phyloP scores from a whole-genome alignment of 2,329 filamentous ascomycete genomes.

The Ambrosiella xylebori region DNA sequence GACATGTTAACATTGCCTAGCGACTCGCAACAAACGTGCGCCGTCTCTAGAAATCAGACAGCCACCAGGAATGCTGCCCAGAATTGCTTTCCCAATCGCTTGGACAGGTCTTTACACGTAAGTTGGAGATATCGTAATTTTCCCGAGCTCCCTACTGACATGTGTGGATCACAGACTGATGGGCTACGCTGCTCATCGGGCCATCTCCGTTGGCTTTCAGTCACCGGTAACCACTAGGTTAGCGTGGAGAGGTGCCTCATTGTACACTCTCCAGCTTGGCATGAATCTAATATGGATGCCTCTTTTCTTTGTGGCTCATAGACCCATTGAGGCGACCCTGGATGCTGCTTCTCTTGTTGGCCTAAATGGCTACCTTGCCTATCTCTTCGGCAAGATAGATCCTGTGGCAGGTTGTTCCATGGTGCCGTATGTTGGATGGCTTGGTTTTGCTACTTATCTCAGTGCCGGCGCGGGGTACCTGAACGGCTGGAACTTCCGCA shows the following conservation, averaged over 20 bases:
- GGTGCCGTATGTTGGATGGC: constrained; percentile 70
- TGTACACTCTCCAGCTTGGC: constrained; percentile 74
- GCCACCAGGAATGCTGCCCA: constrained; percentile 43
- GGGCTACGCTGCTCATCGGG: constrained; percentile 78
- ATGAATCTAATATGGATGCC: constrained; percentile 86
- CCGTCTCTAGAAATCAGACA: constrained; percentile 36
- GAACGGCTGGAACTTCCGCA: constrained; percentile 47
- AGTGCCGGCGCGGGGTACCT: constrained; percentile 50
- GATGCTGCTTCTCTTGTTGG: constrained; percentile 61
- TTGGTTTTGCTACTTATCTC: constrained; percentile 76
- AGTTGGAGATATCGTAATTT: neutral
- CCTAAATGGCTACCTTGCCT: constrained; percentile 55
- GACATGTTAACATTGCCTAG: constrained; percentile 22
- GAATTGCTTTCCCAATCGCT: constrained; percentile 44
- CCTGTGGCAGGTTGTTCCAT: constrained; percentile 54
- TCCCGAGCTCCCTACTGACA: neutral
- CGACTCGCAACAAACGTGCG: constrained; percentile 43
- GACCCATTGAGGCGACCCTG: constrained; percentile 54
- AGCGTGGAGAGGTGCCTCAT: constrained; percentile 51
- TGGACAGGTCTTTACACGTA: constrained; percentile 50
- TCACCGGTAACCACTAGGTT: constrained; percentile 36
- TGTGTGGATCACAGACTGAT: constrained; percentile 37
- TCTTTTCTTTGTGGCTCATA: constrained; percentile 67
- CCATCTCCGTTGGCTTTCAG: constrained; percentile 44
- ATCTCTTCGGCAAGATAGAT: constrained; percentile 62